Evolutionary conservation across 2,329 filamentous ascomycete genomes (phyloP).

Genomic region (Cercospora zeina): DNA sequence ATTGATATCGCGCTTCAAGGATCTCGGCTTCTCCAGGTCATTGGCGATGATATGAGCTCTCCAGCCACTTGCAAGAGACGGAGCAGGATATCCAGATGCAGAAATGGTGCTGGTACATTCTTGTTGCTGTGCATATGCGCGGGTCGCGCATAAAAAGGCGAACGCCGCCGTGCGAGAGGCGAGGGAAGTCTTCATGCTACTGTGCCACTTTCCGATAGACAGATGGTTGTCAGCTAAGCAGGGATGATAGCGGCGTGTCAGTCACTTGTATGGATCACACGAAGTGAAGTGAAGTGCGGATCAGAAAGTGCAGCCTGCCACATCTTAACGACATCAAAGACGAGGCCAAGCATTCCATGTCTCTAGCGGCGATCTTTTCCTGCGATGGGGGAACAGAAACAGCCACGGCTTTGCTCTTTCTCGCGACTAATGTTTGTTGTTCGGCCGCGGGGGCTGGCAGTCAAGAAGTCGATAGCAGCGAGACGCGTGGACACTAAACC

Average conservation of each 20-base stretch:
- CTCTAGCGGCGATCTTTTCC: slow-evolving; percentile 3
- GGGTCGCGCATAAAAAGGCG: not conserved
- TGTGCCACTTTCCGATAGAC: not conserved
- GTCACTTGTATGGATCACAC: not conserved
- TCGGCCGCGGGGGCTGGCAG: not conserved
- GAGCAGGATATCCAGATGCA: slow-evolving; percentile 37
- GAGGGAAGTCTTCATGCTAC: not conserved
- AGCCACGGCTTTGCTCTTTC: not conserved
- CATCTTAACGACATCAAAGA: not conserved
- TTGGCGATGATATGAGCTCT: slow-evolving; percentile 50
- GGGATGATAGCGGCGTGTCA: not conserved
- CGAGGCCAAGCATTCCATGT: slow-evolving; percentile 9
- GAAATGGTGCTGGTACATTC: slow-evolving; percentile 15
- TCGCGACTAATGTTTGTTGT: not conserved
- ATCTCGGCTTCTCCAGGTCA: slow-evolving; percentile 48
- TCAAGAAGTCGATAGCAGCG: slow-evolving; percentile 2
- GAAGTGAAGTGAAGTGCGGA: not conserved
- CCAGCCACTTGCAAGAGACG: slow-evolving; percentile 49
- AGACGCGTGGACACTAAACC: slow-evolving; percentile 5
- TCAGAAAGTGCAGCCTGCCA: not conserved
- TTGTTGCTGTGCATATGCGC: slow-evolving; percentile 14
- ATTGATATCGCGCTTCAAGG: slow-evolving; percentile 50
- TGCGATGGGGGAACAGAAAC: not conserved
- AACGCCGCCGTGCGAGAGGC: not conserved
- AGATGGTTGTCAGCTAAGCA: not conserved